These are phyloP conservation scores for Yarrowia keelungensis DNA, from an alignment of 805 yeast species.

Conservation along the genomic window DNA sequence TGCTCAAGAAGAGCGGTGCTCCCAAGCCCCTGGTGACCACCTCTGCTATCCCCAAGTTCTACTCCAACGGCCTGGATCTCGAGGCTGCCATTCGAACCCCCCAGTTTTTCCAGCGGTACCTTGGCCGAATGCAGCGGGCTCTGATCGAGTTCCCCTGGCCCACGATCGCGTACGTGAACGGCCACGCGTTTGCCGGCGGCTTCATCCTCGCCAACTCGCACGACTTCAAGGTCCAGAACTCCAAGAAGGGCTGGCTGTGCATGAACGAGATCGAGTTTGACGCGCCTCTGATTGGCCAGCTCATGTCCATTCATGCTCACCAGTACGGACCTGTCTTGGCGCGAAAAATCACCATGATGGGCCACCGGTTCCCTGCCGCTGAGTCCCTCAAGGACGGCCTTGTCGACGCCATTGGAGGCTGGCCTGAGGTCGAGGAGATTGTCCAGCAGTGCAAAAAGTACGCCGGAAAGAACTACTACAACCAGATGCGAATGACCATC, in stretches of 20 bases:
- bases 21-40: constrained; percentile 52
- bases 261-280: constrained; percentile 53
- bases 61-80: constrained; percentile 52
- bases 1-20: constrained; percentile 44
- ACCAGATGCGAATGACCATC: constrained; percentile 36
- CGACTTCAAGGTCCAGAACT: constrained; percentile 53
- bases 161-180: constrained; percentile 52
- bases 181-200: constrained; percentile 55
- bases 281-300: constrained; percentile 50
- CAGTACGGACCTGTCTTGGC: constrained; percentile 47
- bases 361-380: constrained; percentile 49
- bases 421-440: constrained; percentile 49
- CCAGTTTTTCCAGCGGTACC: constrained; percentile 48
- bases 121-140: constrained; percentile 49
- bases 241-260: constrained; percentile 51
- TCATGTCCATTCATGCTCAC: constrained; percentile 50
- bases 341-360: constrained; percentile 49
- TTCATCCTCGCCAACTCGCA: constrained; percentile 52
- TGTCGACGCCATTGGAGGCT: constrained; percentile 50
- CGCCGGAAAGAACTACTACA: constrained; percentile 35
- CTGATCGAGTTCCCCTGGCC: constrained; percentile 53
- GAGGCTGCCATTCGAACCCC: constrained; percentile 49
- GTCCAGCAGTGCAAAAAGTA: constrained; percentile 42
- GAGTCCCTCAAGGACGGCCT: constrained; percentile 47
- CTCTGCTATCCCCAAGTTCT: constrained; percentile 51